phyloP scores from a whole-genome alignment of 768 basidiomycete species.

The Trichaptum fuscoviolaceum region DNA sequence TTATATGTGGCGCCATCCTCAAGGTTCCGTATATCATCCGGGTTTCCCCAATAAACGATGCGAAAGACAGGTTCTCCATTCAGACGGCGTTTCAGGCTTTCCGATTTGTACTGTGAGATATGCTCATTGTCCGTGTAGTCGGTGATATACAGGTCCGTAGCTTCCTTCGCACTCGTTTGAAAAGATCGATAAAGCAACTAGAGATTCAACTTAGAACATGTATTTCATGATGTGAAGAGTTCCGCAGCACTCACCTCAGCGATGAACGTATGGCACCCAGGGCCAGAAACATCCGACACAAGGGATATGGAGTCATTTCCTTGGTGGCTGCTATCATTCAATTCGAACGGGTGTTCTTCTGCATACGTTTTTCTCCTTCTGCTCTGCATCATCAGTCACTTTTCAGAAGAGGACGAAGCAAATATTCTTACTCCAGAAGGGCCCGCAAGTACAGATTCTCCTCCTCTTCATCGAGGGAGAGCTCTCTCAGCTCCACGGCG shows the following conservation, averaged over 20 bases:
- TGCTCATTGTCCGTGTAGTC: conserved; percentile 59
- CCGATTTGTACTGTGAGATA: conserved; percentile 22
- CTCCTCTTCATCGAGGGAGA: conserved; percentile 36
- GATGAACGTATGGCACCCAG: conserved; percentile 3
- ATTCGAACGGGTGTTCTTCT: conserved; percentile 37
- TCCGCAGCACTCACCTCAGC: conserved; percentile 6
- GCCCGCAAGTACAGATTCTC: conserved; percentile 36
- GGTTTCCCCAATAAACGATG: conserved; percentile 43
- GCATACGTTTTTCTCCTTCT: conserved; percentile 50
- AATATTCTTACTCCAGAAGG: conserved; percentile 44
- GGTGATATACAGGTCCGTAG: conserved; percentile 49
- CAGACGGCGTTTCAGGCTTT: conserved; percentile 40
- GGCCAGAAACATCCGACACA: conserved; percentile 7
- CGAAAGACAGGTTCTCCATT: conserved; percentile 44
- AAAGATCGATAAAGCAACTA: conserved; percentile 36
- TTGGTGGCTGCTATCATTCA: conserved; percentile 36
- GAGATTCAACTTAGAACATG: conserved; percentile 2
- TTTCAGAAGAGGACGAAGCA: not conserved
- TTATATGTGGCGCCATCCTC: conserved; percentile 36
- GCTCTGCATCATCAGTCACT: conserved; percentile 1
- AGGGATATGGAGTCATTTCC: conserved; percentile 61
- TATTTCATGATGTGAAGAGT: not conserved
- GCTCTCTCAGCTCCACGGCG: conserved; percentile 36
- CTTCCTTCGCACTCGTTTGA: conserved; percentile 28
- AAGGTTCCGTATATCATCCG: conserved; percentile 32